Percentiles rank a stretch among this genome's conserved stretches.
Evolutionary conservation across 164 flowering plant species (phyloP).

Genomic region (Liquidambar formosana): DNA sequence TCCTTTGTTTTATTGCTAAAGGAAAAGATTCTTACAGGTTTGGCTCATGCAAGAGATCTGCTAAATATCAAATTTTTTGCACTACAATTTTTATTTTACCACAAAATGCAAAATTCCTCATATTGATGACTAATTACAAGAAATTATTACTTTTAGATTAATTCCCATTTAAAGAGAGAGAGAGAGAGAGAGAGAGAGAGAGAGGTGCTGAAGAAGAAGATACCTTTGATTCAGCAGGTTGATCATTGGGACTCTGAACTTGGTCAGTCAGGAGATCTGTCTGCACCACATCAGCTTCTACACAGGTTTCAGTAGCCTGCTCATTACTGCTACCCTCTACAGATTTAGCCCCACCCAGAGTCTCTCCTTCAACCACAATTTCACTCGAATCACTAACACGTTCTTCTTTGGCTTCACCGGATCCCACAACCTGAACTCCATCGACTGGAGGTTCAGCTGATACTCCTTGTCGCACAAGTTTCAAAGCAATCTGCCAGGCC

Average conservation of each 20-base stretch:
- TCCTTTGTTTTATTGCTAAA: too few relatives aligned
- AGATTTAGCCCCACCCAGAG: constrained; percentile 8
- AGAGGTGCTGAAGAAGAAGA: not conserved
- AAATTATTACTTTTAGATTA: not conserved
- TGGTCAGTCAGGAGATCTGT: constrained; percentile 20
- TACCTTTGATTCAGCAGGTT: constrained; percentile 45
- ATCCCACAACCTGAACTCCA: constrained; percentile 21
- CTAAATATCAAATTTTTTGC: too few relatives aligned
- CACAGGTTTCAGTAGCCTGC: constrained; percentile 12
- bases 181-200: too few relatives aligned
- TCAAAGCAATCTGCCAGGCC: constrained; percentile 73
- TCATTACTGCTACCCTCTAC: constrained; percentile 18
- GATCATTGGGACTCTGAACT: constrained; percentile 19
- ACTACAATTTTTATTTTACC: too few relatives aligned
- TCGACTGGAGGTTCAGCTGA: constrained; percentile 34
- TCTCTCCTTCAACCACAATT: constrained; percentile 13
- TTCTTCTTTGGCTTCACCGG: constrained; percentile 22
- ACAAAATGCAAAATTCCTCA: not conserved
- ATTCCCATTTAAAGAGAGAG: too few relatives aligned
- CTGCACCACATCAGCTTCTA: constrained; percentile 24
- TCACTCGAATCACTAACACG: constrained; percentile 23
- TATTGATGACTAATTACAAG: not conserved
- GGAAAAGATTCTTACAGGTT: too few relatives aligned
- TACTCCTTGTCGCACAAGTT: constrained; percentile 73
- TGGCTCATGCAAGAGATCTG: too few relatives aligned